A percentile compares a stretch with the other conserved stretches of the same genome.
These are phyloP conservation scores for Smithsoniella earleae DNA, from an alignment of 163 green algal species.

Conservation along the genomic window DNA sequence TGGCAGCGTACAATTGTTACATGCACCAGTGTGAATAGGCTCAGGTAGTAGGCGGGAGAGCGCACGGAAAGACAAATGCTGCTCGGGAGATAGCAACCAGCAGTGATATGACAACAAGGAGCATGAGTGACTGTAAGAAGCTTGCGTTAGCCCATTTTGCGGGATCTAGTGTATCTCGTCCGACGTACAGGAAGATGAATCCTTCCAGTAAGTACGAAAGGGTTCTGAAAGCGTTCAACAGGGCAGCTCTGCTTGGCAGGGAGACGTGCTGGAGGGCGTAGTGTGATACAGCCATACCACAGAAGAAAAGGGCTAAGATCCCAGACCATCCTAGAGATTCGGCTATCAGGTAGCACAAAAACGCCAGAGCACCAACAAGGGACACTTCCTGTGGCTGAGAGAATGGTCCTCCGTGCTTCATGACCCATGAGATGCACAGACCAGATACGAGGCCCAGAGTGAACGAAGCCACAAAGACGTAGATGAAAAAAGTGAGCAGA, in stretches of 20 bases:
- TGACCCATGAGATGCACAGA: slow-evolving; percentile 43
- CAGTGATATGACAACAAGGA: slow-evolving; percentile 3
- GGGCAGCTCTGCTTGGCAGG: slow-evolving; percentile 43
- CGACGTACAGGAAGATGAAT: slow-evolving; percentile 78
- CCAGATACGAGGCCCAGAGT: slow-evolving; percentile 50
- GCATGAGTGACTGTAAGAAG: slow-evolving; percentile 6
- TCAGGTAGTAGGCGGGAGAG: too few relatives aligned
- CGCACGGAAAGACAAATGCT: slow-evolving; percentile 27
- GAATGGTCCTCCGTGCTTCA: slow-evolving; percentile 32
- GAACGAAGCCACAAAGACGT: slow-evolving; percentile 51
- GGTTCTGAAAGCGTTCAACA: slow-evolving; percentile 59
- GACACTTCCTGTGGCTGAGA: slow-evolving; percentile 38
- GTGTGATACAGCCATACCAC: slow-evolving; percentile 60
- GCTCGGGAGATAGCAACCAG: slow-evolving; percentile 8
- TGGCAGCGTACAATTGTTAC: too few relatives aligned
- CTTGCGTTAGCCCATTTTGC: slow-evolving; percentile 54
- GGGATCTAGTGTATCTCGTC: slow-evolving; percentile 68
- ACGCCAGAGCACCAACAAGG: slow-evolving; percentile 60
- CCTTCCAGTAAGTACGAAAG: slow-evolving; percentile 71
- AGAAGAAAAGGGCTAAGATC: slow-evolving; percentile 81
- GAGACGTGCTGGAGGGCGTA: slow-evolving; percentile 69
- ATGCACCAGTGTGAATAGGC: too few relatives aligned
- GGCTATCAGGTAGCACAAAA: slow-evolving; percentile 62
- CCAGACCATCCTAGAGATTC: slow-evolving; percentile 63
- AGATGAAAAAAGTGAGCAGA: slow-evolving; percentile 56